Evolutionary conservation across 148 eudicot genomes (phyloP).

Genomic region (Drosera capensis): DNA sequence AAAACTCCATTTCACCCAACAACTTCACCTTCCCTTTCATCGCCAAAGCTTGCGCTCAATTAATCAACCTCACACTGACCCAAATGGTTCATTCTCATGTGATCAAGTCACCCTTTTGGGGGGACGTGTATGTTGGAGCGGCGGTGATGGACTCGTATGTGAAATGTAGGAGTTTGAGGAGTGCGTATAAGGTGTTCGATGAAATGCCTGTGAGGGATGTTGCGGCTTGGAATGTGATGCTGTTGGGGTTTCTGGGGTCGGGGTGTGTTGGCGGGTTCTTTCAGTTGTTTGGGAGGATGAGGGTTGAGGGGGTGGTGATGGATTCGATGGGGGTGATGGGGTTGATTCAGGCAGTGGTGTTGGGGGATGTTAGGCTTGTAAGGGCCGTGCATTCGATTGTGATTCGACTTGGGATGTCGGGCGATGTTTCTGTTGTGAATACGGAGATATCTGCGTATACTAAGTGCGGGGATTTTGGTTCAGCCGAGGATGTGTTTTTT

Average conservation of each 20-base stretch:
- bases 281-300: slow-evolving; percentile 33
- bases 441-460: slow-evolving; percentile 55
- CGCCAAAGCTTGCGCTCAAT: slow-evolving; percentile 23
- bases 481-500: slow-evolving; percentile 33
- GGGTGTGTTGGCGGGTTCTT: slow-evolving; percentile 14
- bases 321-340: slow-evolving; percentile 37
- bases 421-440: slow-evolving; percentile 36
- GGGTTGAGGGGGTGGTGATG: slow-evolving; percentile 18
- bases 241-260: slow-evolving; percentile 20
- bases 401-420: slow-evolving; percentile 23
- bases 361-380: slow-evolving; percentile 27
- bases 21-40: slow-evolving; percentile 35
- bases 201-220: slow-evolving; percentile 41
- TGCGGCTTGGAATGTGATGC: slow-evolving; percentile 39
- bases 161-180: slow-evolving; percentile 14
- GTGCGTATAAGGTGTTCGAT: slow-evolving; percentile 24
- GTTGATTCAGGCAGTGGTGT: slow-evolving; percentile 22
- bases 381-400: slow-evolving; percentile 31
- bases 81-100: slow-evolving; percentile 21
- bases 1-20: slow-evolving; percentile 11
- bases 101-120: slow-evolving; percentile 13
- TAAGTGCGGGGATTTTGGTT: slow-evolving; percentile 31
- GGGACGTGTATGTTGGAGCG: slow-evolving; percentile 27
- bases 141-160: slow-evolving; percentile 29
- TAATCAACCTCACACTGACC: slow-evolving; percentile 12